Conservation (phyloP, 106 monocot genomes). For the Ottelia alismoides region DNA sequence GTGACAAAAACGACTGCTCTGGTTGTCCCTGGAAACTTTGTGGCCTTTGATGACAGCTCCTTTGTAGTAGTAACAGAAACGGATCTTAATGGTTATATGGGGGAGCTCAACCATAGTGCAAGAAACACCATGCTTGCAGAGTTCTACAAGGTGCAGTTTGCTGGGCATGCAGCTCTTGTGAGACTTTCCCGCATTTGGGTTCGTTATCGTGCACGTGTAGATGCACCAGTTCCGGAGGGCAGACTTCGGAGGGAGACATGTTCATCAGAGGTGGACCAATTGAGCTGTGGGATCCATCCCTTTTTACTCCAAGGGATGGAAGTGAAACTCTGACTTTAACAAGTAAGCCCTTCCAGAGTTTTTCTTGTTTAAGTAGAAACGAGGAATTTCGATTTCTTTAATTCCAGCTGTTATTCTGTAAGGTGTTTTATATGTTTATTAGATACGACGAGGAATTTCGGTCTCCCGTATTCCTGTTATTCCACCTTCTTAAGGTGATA, state of each 20-base stretch:
- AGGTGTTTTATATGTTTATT: too few relatives aligned
- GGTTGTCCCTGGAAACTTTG: conserved; percentile 8
- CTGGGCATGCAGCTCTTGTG: conserved; percentile 45
- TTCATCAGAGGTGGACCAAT: conserved; percentile 39
- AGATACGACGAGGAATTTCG: too few relatives aligned
- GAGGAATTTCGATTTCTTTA: too few relatives aligned
- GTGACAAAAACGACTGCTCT: conserved; percentile 9
- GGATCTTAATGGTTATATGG: conserved; percentile 62
- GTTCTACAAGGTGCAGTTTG: conserved; percentile 47
- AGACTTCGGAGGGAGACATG: conserved; percentile 31
- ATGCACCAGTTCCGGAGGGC: neutral
- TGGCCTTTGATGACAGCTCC: conserved; percentile 55
- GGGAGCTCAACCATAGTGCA: neutral
- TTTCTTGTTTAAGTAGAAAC: too few relatives aligned
- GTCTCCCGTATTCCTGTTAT: too few relatives aligned
- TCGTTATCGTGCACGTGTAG: conserved; percentile 11
- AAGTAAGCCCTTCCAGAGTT: too few relatives aligned
- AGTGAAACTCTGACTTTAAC: conserved; percentile 33
- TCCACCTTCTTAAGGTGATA: too few relatives aligned
- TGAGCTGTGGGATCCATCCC: conserved; percentile 16
- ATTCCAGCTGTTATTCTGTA: too few relatives aligned
- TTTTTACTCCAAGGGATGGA: conserved; percentile 31
- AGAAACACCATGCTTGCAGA: conserved; percentile 33
- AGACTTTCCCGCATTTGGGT: conserved; percentile 54
- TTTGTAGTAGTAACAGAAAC: conserved; percentile 50